A percentile compares a stretch with the other conserved stretches of the same genome.
Evolutionary conservation across 306 rosid species (phyloP).

Genomic region (Glycine soja): DNA sequence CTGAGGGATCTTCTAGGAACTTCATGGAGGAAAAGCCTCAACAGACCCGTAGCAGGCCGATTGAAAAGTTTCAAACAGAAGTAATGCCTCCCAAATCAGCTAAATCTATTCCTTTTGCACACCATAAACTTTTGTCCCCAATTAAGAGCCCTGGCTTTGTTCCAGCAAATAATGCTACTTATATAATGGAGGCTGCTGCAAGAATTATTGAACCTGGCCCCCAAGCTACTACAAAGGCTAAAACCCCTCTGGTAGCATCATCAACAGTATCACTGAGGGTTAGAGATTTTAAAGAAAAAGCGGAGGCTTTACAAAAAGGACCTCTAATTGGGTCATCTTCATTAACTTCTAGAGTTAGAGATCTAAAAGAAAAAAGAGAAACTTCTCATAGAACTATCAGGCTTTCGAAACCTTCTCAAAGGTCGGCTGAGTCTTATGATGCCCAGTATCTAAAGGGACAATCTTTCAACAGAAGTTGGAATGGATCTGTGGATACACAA

Average conservation of each 20-base stretch:
- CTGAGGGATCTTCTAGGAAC: conserved; percentile 54
- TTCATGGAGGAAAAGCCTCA: conserved; percentile 61
- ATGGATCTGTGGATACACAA: conserved; percentile 62
- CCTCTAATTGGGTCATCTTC: conserved; percentile 64
- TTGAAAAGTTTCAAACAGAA: conserved; percentile 83
- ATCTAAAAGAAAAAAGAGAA: conserved; percentile 62
- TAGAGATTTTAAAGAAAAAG: conserved; percentile 50
- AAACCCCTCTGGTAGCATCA: conserved; percentile 58
- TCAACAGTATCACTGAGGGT: conserved; percentile 65
- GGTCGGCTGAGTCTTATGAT: conserved; percentile 67
- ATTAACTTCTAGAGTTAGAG: conserved; percentile 52
- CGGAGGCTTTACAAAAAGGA: conserved; percentile 56
- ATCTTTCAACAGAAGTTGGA: conserved; percentile 73
- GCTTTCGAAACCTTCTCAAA: conserved; percentile 58
- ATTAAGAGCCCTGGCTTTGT: conserved; percentile 75
- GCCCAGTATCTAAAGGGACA: conserved; percentile 71
- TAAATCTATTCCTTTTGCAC: conserved; percentile 78
- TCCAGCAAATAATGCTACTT: conserved; percentile 70
- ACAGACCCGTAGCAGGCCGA: conserved; percentile 56
- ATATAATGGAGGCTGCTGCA: conserved; percentile 84
- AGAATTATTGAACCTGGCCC: conserved; percentile 74
- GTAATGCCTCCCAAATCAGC: conserved; percentile 84
- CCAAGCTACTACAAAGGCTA: conserved; percentile 58
- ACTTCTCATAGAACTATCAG: conserved; percentile 53
- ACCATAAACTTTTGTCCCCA: conserved; percentile 87